Conservation (phyloP, 352 stramenopile genomes). For the Pythium coloratum region DNA sequence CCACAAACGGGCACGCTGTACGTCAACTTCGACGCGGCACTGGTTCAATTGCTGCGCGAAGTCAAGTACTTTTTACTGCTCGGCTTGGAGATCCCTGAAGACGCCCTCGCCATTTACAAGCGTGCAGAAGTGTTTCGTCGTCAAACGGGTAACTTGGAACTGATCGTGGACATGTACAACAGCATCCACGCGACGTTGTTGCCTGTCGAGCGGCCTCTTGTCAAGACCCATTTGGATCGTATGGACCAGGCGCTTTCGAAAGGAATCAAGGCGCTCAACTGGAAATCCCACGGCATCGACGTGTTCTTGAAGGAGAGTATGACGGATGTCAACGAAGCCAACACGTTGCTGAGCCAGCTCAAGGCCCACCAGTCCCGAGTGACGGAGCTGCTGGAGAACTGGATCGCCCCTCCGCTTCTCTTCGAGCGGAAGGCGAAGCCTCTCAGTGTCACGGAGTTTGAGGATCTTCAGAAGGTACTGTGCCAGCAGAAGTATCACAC, state of each 20-base stretch:
- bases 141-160: constrained; percentile 90
- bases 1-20: constrained; percentile 40
- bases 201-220: constrained; percentile 87
- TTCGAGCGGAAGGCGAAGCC: constrained; percentile 88
- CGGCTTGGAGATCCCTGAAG: constrained; percentile 85
- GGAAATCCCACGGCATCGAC: constrained; percentile 93
- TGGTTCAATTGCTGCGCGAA: constrained; percentile 91
- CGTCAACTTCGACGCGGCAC: constrained; percentile 91
- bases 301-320: constrained; percentile 91
- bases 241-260: constrained; percentile 90
- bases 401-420: constrained; percentile 71
- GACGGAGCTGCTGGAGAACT: constrained; percentile 73
- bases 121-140: constrained; percentile 89
- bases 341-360: constrained; percentile 81
- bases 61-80: constrained; percentile 94
- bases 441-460: constrained; percentile 79
- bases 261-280: constrained; percentile 90
- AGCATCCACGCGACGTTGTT: constrained; percentile 85
- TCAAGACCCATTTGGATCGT: constrained; percentile 86
- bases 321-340: constrained; percentile 88
- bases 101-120: constrained; percentile 91
- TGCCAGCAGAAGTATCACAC: constrained; percentile 82
- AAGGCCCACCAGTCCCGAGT: constrained; percentile 87
- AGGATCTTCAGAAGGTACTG: constrained; percentile 72
- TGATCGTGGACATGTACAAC: constrained; percentile 95